These are phyloP conservation scores for Solanum bulbocastanum DNA, from an alignment of 257 asterid species.

Conservation along the genomic window DNA sequence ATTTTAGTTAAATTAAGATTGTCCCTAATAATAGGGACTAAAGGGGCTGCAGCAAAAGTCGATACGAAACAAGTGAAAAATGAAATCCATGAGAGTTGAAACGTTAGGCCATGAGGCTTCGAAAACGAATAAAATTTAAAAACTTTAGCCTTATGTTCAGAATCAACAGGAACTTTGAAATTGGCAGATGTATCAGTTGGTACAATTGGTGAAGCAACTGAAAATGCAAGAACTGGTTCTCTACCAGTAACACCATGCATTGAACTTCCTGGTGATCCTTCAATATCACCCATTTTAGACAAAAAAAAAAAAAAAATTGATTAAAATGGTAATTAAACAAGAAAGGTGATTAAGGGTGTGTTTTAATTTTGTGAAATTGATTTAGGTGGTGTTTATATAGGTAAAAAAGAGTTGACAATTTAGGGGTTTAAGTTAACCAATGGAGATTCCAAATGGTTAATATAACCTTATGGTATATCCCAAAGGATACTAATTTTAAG, in stretches of 20 bases:
- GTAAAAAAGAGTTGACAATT: constrained; percentile 19
- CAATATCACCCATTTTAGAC: background rate
- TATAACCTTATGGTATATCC: constrained; percentile 17
- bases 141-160: constrained; percentile 16
- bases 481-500: constrained; percentile 10
- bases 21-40: constrained; percentile 21
- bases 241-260: constrained; percentile 49
- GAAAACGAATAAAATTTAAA: constrained; percentile 18
- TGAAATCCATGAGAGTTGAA: constrained; percentile 19
- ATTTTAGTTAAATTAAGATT: constrained; percentile 11
- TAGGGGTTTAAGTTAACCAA: background rate
- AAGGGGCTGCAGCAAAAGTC: constrained; percentile 22
- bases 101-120: constrained; percentile 20
- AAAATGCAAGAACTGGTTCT: too few species aligned
- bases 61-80: constrained; percentile 22
- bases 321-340: background rate
- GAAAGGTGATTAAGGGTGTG: background rate
- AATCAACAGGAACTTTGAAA: constrained; percentile 19
- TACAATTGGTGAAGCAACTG: constrained; percentile 23
- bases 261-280: constrained; percentile 29
- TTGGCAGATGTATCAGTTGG: constrained; percentile 15
- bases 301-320: background rate
- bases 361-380: background rate
- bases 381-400: constrained; percentile 5
- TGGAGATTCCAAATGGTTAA: constrained; percentile 8